Evolutionary conservation across 352 stramenopile genomes (phyloP), one percentile per base, ranked within the genome.

Genomic region (Phytophthora meadii): DNA sequence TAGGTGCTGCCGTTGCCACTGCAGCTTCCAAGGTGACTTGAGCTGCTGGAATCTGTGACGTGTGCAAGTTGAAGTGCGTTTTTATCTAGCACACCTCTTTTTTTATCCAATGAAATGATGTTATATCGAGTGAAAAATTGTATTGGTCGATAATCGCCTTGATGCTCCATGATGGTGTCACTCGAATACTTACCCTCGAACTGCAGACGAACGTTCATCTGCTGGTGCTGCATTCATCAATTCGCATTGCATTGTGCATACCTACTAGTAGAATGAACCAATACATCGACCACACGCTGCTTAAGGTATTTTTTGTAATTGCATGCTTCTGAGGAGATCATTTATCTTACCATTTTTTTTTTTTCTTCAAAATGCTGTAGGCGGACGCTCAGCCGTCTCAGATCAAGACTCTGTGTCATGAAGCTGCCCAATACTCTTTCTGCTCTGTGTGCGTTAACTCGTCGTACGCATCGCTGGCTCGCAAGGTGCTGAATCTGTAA

Each of bases 361-460:
- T 63, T 40, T 57, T 19, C 17, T 30, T 40, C 17, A 34, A 17
- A 42, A 4, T 36, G 30, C 11, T 36, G 30, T 10, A 88, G 84
- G 86, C 86, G 2, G 77, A 92, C 22, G 83, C 88, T 9, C 81
- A 79, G 58, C 77, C 82, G 3, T 71, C 62, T 25, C 81, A 94
- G 50, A 87, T 96, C 47, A 63, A 68, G 32, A 79, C 66, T 45
- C 70, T 96, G 8, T 96, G 88, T 53, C 46, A 80, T 39, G 86
- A 96, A 65, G 88, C 88, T 3, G 68, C 65, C 17, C 70, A 89
- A 55, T 73, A 92, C 57, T 70, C 70, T 25, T 96, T 96, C 68
- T 81, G 68, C 57, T 88, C 85, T 5, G 88, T 96, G 45, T 96
- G 88, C 44, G 85, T 96, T 47, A 96, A 96, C 72, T 79, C 74